A percentile compares a stretch with the other conserved stretches of the same genome.
These are phyloP conservation scores for Tubosaeta sp. DNA, from an alignment of 768 basidiomycete genomes.

Conservation along the genomic window DNA sequence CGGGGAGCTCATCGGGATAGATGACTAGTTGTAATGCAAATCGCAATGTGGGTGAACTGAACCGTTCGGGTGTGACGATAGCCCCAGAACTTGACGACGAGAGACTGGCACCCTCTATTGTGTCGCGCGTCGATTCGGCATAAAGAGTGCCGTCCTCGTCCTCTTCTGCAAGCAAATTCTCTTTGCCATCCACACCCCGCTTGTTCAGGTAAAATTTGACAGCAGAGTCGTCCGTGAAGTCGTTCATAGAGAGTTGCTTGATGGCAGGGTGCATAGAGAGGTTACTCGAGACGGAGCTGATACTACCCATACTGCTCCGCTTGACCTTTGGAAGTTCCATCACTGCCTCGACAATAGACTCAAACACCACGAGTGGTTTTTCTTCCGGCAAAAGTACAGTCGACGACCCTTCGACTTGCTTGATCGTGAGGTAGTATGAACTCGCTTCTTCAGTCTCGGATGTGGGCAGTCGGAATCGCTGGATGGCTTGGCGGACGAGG, in stretches of 20 bases:
- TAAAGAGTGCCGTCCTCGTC: conserved; percentile 39
- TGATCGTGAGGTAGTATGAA: conserved; percentile 87
- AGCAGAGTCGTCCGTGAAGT: conserved; percentile 94
- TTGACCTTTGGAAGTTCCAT: conserved; percentile 84
- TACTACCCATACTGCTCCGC: conserved; percentile 88
- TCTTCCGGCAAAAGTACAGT: conserved; percentile 69
- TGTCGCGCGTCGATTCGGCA: conserved; percentile 34
- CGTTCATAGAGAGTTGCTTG: conserved; percentile 90
- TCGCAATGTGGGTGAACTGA: conserved; percentile 76
- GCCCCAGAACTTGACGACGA: conserved; percentile 23
- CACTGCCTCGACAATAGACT: conserved; percentile 77
- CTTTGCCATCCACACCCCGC: conserved; percentile 40
- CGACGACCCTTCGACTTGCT: conserved; percentile 86
- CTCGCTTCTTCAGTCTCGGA: conserved; percentile 49
- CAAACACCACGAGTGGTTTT: conserved; percentile 86
- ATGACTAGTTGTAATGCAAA: conserved; percentile 88
- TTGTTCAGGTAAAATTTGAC: conserved; percentile 96
- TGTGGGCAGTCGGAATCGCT: conserved; percentile 81
- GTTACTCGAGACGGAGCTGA: conserved; percentile 90
- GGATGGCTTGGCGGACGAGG: conserved; percentile 87
- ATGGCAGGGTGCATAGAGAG: conserved; percentile 95
- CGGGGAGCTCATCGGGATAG: conserved; percentile 87
- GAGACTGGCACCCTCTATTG: conserved; percentile 22
- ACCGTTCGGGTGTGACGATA: conserved; percentile 63
- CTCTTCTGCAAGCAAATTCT: conserved; percentile 44